Evolutionary conservation across 169 alveolate species (phyloP), one percentile per base, ranked within the genome.

Genomic region (Plasmodium vivax): DNA sequence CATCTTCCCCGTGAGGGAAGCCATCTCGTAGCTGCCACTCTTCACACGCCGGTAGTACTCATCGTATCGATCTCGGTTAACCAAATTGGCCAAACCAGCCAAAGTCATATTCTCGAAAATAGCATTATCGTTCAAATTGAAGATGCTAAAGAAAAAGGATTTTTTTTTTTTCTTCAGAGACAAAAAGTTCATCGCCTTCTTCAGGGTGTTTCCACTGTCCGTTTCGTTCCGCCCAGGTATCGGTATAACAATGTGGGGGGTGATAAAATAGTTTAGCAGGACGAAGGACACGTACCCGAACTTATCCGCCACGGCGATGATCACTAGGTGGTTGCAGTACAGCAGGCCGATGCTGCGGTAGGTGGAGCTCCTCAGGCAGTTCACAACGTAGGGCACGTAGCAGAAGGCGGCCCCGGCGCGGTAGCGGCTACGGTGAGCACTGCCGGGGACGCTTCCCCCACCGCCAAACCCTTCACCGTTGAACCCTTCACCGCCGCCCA

Each of bases 271-370:
- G 54, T 82, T 90, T 45, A 90, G 83, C 54, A 81, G 32, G 36
- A 90, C 41, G 83, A 90, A 90, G 43, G 75, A 82, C 30, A 90
- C 83, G 32, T 82, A 90, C 30, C 94, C 94, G 27, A 38, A 79
- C 56, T 81, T 90, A 14, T 74, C 84, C 82, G 92, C 36, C 27
- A 90, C 84, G 56, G 77, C 62, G 2, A 90, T 47, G 32, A 90
- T 14, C 47, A 90, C 77, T 9, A 90, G 36, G 4, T 74, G 41
- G 56, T 90, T 81, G 74, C 19, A 47, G 36, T 82, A 82, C 4
- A 90, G 82, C 72, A 90, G 27, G 38, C 73, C 73, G 9, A 90
- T 81, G 41, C 91, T 34, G 19, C 45, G 68, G 77, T 90, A 90
- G 27, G 27, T 12, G n/a, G 90, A 68, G 19, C 23, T 36, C 34